These are phyloP conservation scores for Ballota nigra DNA, from an alignment of 257 asterid species.

Conservation along the genomic window DNA sequence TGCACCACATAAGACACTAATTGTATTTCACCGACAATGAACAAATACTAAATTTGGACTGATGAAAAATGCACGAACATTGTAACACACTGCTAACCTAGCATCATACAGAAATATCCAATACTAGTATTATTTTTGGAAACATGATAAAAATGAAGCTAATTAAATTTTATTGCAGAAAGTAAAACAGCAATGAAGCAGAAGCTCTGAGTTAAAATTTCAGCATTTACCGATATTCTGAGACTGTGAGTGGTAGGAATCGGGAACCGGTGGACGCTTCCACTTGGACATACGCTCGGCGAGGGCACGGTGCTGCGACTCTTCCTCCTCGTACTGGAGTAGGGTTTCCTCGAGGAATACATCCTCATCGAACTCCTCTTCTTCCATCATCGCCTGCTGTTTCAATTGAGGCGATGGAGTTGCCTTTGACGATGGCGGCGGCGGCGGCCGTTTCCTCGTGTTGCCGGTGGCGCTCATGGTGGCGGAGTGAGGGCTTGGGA, in stretches of 20 bases:
- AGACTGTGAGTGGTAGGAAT: conserved; percentile 43
- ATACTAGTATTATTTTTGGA: not conserved
- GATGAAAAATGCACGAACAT: conserved; percentile 1
- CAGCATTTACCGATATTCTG: conserved; percentile 57
- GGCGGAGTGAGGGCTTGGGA: conserved; percentile 24
- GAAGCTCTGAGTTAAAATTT: conserved; percentile 5
- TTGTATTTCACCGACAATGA: not conserved
- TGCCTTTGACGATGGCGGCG: conserved; percentile 34
- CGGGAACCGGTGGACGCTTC: conserved; percentile 72
- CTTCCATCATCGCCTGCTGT: conserved; percentile 62
- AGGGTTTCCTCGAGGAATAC: conserved; percentile 81
- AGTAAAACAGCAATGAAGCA: conserved; percentile 10
- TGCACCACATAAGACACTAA: not conserved
- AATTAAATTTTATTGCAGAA: not conserved
- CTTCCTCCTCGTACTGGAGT: conserved; percentile 75
- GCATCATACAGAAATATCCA: not conserved
- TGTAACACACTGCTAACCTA: not conserved
- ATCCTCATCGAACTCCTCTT: conserved; percentile 88
- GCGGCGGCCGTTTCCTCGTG: conserved; percentile 55
- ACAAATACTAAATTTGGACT: not conserved
- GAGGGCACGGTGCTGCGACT: conserved; percentile 51
- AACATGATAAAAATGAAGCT: not conserved
- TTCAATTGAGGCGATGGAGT: conserved; percentile 56
- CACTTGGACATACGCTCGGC: conserved; percentile 68
- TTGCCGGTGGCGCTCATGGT: conserved; percentile 56